phyloP scores from a whole-genome alignment of 805 yeast species.

The Teunomyces gatunensis region DNA sequence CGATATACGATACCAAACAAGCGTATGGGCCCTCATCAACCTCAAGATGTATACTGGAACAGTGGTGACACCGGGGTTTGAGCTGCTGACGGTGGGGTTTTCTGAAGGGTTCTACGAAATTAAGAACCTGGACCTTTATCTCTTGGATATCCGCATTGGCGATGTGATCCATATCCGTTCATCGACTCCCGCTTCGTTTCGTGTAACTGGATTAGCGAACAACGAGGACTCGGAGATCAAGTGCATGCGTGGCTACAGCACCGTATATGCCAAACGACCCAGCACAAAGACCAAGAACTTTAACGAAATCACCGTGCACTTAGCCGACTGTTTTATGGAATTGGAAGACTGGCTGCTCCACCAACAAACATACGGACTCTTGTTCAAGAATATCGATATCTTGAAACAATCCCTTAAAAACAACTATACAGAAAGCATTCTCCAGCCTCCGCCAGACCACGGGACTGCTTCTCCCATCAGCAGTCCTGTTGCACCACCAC shows the following conservation, averaged over 20 bases:
- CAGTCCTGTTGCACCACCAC: not conserved
- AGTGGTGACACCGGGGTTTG: conserved; percentile 25
- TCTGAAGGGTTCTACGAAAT: conserved; percentile 36
- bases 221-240: conserved; percentile 29
- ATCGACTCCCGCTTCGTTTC: conserved; percentile 25
- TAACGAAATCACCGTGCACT: conserved; percentile 17
- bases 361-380: conserved; percentile 29
- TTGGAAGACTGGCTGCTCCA: conserved; percentile 37
- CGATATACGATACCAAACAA: conserved; percentile 16
- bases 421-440: not conserved
- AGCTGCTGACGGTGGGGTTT: conserved; percentile 35
- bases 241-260: conserved; percentile 63
- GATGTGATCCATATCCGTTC: conserved; percentile 45
- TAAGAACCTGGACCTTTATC: conserved; percentile 37
- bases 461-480: not conserved
- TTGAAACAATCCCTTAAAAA: conserved; percentile 13
- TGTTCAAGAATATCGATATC: conserved; percentile 18
- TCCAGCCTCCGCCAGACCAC: not conserved
- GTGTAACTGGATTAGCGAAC: conserved; percentile 45
- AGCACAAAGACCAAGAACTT: conserved; percentile 10
- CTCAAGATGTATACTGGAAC: conserved; percentile 52
- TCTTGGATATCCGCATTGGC: conserved; percentile 57
- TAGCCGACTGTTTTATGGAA: conserved; percentile 39
- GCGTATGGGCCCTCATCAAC: conserved; percentile 56
- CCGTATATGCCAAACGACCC: conserved; percentile 35